These are phyloP conservation scores for Solanum stenotomum DNA, from an alignment of 257 asterid genomes.

Conservation along the genomic window DNA sequence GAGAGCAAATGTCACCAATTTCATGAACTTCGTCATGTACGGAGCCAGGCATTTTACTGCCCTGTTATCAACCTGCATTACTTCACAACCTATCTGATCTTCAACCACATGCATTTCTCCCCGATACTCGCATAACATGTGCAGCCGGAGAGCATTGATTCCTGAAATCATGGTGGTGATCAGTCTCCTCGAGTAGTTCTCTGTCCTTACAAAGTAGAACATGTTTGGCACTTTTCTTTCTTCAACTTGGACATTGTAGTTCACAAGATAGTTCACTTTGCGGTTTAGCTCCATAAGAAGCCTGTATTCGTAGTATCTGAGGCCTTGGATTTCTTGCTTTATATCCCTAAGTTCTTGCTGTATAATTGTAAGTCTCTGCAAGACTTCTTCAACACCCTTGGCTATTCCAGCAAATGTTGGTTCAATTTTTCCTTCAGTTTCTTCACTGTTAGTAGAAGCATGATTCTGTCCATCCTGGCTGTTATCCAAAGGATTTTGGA, in stretches of 20 bases:
- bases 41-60: conserved; percentile 67
- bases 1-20: conserved; percentile 71
- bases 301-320: conserved; percentile 77
- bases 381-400: conserved; percentile 70
- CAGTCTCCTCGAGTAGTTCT: conserved; percentile 69
- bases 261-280: conserved; percentile 70
- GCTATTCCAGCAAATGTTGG: conserved; percentile 67
- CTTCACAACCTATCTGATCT: conserved; percentile 73
- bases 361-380: conserved; percentile 72
- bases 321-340: conserved; percentile 81
- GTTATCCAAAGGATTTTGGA: conserved; percentile 55
- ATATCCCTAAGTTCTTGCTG: conserved; percentile 80
- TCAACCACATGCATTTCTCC: conserved; percentile 80
- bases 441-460: conserved; percentile 17
- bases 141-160: conserved; percentile 65
- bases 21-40: conserved; percentile 63
- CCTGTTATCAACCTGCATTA: conserved; percentile 71
- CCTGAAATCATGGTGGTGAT: conserved; percentile 71
- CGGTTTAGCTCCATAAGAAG: conserved; percentile 52
- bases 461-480: conserved; percentile 11
- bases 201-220: conserved; percentile 62
- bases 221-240: conserved; percentile 79
- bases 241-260: conserved; percentile 55
- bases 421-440: conserved; percentile 43
- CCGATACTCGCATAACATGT: conserved; percentile 69